Evolutionary conservation across 1,139 yeast genomes (phyloP), one percentile per base, ranked within the genome.

Genomic region (Nakaseomyces bracarensis): DNA sequence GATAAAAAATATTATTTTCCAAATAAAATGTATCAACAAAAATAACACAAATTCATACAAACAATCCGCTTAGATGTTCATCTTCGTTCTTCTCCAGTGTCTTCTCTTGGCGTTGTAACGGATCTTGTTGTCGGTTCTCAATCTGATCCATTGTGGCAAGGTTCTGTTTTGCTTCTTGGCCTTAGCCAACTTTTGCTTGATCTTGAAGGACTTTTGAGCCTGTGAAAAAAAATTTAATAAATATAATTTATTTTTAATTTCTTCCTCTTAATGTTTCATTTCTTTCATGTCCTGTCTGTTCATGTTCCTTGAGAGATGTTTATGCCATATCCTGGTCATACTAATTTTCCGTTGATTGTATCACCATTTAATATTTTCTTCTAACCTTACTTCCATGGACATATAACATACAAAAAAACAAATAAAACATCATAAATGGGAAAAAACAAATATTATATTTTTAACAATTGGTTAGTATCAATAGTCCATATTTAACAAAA

Each of bases 61-160:
- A 38, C 28, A 14, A 13, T 36, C 23, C 33, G 33, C 76, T 85
- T 86, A 91, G 81, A 91, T 74, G 82, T 82, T 79, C 77, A 93
- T 82, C 95, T 91, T 93, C 67, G 97, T 91, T 83, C 98, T 86
- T 84, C 96, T 91, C 99, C 99, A 93, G 94, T 93, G 95, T 82
- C 98, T 84, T 85, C 97, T 87, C 89, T 91, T 91, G 70, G 96
- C 94, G 77, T 91, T 91, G 89, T 89, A 91, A 80, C 91, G 85
- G 80, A 91, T 83, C 66, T 81, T 87, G 94, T 87, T 89, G 74
- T 76, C 82, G 71, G 98, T 87, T 83, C 89, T 91, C 76, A 91
- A 82, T 77, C 98, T 86, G 84, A 89, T 79, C 97, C 97, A 93
- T 78, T 91, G 96, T 68, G 99, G 98, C 72, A 93, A 83, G 70